phyloP scores from a whole-genome alignment of 169 alveolate genomes.

The Plasmodium relictum region DNA sequence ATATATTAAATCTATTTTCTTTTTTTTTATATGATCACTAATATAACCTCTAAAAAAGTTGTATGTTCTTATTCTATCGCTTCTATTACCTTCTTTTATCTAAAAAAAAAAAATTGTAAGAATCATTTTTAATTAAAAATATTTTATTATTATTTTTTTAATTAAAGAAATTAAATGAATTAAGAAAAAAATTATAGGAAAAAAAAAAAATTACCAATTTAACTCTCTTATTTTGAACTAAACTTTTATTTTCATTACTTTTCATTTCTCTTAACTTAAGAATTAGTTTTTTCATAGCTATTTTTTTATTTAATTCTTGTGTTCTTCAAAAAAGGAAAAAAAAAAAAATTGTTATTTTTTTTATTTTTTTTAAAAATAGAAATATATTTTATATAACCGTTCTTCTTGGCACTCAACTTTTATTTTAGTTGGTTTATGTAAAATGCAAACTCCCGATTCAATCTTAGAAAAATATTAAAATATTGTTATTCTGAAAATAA shows the following conservation, averaged over 20 bases:
- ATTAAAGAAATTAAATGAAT: neutral
- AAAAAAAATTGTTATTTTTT: neutral
- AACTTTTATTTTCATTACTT: conserved; percentile 12
- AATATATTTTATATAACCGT: conserved; percentile 8
- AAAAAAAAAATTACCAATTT: conserved; percentile 53
- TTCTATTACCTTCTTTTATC: conserved; percentile 44
- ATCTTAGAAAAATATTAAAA: conserved; percentile 18
- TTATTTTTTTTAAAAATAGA: neutral
- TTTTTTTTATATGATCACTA: conserved; percentile 43
- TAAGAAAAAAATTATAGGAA: conserved; percentile 8
- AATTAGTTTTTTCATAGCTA: conserved; percentile 61
- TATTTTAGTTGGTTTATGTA: conserved; percentile 49
- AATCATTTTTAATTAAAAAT: neutral
- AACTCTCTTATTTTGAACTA: conserved; percentile 32
- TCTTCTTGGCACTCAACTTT: conserved; percentile 62
- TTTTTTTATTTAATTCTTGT: conserved; percentile 70
- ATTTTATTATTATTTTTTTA: neutral
- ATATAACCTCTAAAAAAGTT: conserved; percentile 62
- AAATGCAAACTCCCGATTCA: conserved; percentile 60
- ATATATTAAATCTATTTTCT: conserved; percentile 26
- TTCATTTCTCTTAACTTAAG: conserved; percentile 13
- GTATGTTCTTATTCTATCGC: conserved; percentile 59
- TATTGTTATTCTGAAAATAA: neutral
- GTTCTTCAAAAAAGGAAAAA: conserved; percentile 28
- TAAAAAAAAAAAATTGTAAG: neutral